phyloP scores from a whole-genome alignment of 257 asterid species.

The Plantago major region DNA sequence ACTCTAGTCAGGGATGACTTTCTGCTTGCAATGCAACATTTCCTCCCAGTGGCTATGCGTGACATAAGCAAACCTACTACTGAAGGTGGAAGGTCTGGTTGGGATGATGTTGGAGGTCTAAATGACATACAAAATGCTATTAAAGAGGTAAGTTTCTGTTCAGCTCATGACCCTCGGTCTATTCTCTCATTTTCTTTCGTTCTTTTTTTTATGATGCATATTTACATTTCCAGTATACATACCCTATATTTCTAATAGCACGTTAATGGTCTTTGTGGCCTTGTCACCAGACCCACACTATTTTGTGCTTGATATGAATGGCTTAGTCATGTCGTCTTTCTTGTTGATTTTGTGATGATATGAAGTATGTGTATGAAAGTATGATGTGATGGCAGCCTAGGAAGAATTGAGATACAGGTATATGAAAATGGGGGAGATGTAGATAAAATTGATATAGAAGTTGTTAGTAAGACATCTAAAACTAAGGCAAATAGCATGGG shows the following conservation, averaged over 20 bases:
- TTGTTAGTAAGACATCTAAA: no score
- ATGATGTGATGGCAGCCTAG: not conserved
- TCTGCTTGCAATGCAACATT: slow-evolving; percentile 72
- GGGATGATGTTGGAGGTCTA: slow-evolving; percentile 99
- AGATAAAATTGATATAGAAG: no score
- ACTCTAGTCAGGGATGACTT: slow-evolving; percentile 65
- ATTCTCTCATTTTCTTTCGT: no score
- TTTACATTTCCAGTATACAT: no score
- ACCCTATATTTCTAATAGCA: no score
- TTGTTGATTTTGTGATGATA: slow-evolving; percentile 7
- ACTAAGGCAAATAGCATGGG: no score
- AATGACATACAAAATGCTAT: slow-evolving; percentile 68
- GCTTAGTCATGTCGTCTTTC: slow-evolving; percentile 6
- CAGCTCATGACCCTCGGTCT: not conserved
- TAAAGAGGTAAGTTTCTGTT: slow-evolving; percentile 55
- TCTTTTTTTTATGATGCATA: no score
- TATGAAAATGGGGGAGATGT: no score
- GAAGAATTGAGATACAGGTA: not conserved
- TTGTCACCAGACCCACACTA: no score
- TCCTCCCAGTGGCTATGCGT: slow-evolving; percentile 97
- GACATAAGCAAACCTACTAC: slow-evolving; percentile 76
- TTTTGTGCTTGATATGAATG: slow-evolving; percentile 9
- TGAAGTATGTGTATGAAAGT: not conserved
- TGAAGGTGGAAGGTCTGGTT: slow-evolving; percentile 78
- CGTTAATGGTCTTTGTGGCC: no score